phyloP scores from a whole-genome alignment of 2,329 filamentous ascomycete species.

The Botrytis deweyae region DNA sequence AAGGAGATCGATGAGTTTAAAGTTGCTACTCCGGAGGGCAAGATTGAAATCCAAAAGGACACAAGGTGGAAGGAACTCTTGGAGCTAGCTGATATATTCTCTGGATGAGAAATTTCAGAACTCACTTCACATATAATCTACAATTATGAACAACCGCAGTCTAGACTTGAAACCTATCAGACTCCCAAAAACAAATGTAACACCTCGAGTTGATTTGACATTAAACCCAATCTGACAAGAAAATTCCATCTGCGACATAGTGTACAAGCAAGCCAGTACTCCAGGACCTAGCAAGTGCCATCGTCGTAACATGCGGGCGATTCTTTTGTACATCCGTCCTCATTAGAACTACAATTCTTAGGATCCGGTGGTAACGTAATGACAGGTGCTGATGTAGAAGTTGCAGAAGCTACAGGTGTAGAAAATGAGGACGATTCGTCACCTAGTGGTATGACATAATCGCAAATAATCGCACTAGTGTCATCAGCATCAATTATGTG shows the following conservation, averaged over 20 bases:
- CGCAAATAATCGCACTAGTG: too few species aligned
- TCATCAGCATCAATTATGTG: too few species aligned
- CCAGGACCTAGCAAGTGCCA: not conserved
- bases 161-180: not conserved
- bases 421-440: too few species aligned
- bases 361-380: too few species aligned
- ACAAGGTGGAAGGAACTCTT: slow-evolving; percentile 41
- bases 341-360: not conserved
- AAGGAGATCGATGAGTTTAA: slow-evolving; percentile 41
- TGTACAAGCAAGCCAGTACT: not conserved
- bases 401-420: too few species aligned
- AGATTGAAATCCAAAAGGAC: slow-evolving; percentile 42
- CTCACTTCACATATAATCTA: not conserved
- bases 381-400: too few species aligned
- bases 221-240: not conserved
- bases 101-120: slow-evolving; percentile 21
- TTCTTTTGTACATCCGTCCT: not conserved
- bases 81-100: slow-evolving; percentile 37
- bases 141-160: not conserved
- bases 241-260: not conserved
- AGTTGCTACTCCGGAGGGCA: slow-evolving; percentile 39
- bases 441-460: too few species aligned
- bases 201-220: not conserved
- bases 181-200: not conserved
- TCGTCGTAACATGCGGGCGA: not conserved